Conservation (phyloP, 192 early-diverging fungal species). For the Kickxella alabastrina region DNA sequence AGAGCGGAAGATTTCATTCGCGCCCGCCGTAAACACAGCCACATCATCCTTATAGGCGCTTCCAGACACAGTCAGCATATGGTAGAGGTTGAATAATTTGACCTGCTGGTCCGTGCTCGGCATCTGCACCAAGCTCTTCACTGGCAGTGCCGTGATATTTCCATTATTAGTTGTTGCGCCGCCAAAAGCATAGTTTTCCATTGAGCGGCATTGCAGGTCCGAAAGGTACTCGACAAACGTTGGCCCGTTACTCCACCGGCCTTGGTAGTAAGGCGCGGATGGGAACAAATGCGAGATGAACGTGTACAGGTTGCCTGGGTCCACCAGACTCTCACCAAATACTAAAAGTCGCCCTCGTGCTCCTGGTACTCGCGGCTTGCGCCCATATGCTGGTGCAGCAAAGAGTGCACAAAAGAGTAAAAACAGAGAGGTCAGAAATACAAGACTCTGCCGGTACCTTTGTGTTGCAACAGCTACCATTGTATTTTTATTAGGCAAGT, state of each 20-base stretch:
- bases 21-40: constrained; percentile 45
- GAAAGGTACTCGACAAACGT: constrained; percentile 50
- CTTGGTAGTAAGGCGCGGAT: constrained; percentile 48
- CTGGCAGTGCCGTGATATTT: constrained; percentile 45
- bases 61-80: constrained; percentile 38
- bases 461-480: too few species aligned
- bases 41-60: constrained; percentile 39
- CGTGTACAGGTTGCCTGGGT: constrained; percentile 48
- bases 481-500: too few species aligned
- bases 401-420: too few species aligned
- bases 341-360: constrained; percentile 44
- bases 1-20: constrained; percentile 46
- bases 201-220: constrained; percentile 40
- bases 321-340: constrained; percentile 49
- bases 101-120: constrained; percentile 49
- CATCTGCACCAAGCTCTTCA: constrained; percentile 44
- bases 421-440: too few species aligned
- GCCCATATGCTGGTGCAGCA: constrained; percentile 3
- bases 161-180: constrained; percentile 48
- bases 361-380: constrained; percentile 45
- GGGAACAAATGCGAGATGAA: constrained; percentile 46
- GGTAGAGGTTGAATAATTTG: constrained; percentile 48
- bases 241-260: constrained; percentile 49
- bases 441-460: too few species aligned
- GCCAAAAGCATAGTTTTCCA: constrained; percentile 51